These are phyloP conservation scores for Candida sp. DNA, from an alignment of 1,139 yeast genomes.

Conservation along the genomic window DNA sequence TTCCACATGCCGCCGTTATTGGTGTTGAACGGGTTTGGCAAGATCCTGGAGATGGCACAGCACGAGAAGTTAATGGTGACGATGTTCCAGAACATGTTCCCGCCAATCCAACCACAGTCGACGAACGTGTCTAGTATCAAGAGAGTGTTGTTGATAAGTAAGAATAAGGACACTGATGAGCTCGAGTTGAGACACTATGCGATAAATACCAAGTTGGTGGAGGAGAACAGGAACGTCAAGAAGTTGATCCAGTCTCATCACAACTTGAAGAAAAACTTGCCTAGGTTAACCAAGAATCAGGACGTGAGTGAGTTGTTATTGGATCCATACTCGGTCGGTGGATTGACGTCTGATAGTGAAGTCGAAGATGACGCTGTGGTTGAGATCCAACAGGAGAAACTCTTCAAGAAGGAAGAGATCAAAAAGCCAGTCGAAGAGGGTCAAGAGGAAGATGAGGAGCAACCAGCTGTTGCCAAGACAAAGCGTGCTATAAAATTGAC, in stretches of 20 bases:
- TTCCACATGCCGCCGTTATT: slow-evolving; percentile 83
- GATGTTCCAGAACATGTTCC: slow-evolving; percentile 94
- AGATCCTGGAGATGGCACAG: slow-evolving; percentile 55
- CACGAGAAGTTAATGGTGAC: slow-evolving; percentile 88
- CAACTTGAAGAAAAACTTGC: slow-evolving; percentile 67
- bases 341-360: slow-evolving; percentile 90
- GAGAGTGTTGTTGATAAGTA: slow-evolving; percentile 85
- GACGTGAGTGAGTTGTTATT: slow-evolving; percentile 87
- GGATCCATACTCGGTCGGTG: slow-evolving; percentile 82
- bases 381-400: slow-evolving; percentile 57
- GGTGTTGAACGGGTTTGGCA: slow-evolving; percentile 87
- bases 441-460: slow-evolving; percentile 8
- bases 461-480: slow-evolving; percentile 26
- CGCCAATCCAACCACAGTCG: slow-evolving; percentile 85
- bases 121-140: slow-evolving; percentile 77
- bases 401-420: slow-evolving; percentile 18
- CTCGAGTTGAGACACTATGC: slow-evolving; percentile 91
- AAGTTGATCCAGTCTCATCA: slow-evolving; percentile 72
- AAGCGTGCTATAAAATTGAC: slow-evolving; percentile 92
- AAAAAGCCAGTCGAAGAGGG: slow-evolving; percentile 17
- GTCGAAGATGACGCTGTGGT: slow-evolving; percentile 93
- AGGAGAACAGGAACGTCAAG: slow-evolving; percentile 80
- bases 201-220: slow-evolving; percentile 87
- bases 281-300: slow-evolving; percentile 67
- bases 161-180: slow-evolving; percentile 67